phyloP scores from a whole-genome alignment of 2,329 filamentous ascomycete species.

The Curvularia sp. region DNA sequence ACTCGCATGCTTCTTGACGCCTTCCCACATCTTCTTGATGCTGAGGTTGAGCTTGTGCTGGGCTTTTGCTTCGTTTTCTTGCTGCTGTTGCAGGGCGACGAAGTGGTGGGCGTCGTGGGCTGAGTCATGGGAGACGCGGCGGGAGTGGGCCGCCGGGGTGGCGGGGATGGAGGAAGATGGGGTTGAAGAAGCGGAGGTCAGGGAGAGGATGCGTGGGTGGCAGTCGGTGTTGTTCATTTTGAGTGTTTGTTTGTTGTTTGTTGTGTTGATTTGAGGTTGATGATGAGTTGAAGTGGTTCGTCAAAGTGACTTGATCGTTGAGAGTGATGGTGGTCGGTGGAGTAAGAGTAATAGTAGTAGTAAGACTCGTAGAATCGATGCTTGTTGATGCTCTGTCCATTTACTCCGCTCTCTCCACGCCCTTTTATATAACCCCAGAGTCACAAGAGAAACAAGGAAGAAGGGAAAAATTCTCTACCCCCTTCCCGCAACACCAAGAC shows the following conservation, averaged over 20 bases:
- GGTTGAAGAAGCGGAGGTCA: conserved; percentile 19
- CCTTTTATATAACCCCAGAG: conserved; percentile 22
- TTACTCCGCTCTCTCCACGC: not conserved
- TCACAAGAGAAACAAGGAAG: not conserved
- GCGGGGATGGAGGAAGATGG: conserved; percentile 13
- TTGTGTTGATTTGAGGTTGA: conserved; percentile 13
- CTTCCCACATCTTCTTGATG: conserved; percentile 42
- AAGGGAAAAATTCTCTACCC: conserved; percentile 11
- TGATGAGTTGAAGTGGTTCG: not conserved
- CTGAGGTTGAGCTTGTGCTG: conserved; percentile 30
- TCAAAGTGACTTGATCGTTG: not conserved
- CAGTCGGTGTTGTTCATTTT: conserved; percentile 33
- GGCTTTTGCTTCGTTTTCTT: conserved; percentile 23
- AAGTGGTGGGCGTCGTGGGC: conserved; percentile 35
- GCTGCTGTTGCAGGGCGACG: conserved; percentile 7
- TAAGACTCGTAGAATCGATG: not conserved
- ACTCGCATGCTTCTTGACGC: conserved; percentile 35
- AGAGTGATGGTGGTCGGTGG: not conserved
- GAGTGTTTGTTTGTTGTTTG: conserved; percentile 26
- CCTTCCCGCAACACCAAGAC: not conserved
- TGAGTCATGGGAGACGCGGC: conserved; percentile 31
- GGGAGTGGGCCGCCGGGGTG: conserved; percentile 23
- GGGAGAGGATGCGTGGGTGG: conserved; percentile 34
- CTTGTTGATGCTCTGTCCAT: conserved; percentile 7
- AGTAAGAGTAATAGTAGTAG: not conserved